Evolutionary conservation across 202 grass and related monocot species (phyloP).

Genomic region (Schoenoplectus tabernaemontani): DNA sequence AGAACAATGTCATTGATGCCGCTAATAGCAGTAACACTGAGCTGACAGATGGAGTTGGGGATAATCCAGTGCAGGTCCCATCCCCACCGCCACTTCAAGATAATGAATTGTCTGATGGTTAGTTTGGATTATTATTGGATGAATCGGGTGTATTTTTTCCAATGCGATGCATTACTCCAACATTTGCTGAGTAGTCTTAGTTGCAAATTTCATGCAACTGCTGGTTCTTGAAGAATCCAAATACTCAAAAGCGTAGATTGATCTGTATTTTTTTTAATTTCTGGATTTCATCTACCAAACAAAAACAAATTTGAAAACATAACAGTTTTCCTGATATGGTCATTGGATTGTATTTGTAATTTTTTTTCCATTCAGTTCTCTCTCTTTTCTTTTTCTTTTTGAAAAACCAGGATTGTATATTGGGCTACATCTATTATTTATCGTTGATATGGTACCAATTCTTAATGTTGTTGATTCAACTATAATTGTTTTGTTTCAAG

Average conservation of each 20-base stretch:
- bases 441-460: background rate
- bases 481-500: background rate
- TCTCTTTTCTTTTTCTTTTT: background rate
- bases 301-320: background rate
- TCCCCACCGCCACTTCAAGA: constrained; percentile 7
- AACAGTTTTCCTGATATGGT: background rate
- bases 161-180: background rate
- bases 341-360: background rate
- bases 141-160: background rate
- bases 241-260: constrained; percentile 6
- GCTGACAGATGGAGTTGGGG: constrained; percentile 2
- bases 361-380: background rate
- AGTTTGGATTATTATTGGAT: constrained; percentile 1
- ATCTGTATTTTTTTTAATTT: background rate
- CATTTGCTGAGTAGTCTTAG: background rate
- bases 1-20: background rate
- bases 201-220: background rate
- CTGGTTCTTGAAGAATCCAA: background rate
- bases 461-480: background rate
- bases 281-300: background rate
- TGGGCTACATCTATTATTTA: background rate
- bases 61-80: constrained; percentile 19
- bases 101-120: constrained; percentile 16
- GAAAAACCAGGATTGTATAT: background rate
- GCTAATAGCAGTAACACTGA: constrained; percentile 20